Conservation (phyloP, 345 rosid genomes). For the Litchi chinensis region DNA sequence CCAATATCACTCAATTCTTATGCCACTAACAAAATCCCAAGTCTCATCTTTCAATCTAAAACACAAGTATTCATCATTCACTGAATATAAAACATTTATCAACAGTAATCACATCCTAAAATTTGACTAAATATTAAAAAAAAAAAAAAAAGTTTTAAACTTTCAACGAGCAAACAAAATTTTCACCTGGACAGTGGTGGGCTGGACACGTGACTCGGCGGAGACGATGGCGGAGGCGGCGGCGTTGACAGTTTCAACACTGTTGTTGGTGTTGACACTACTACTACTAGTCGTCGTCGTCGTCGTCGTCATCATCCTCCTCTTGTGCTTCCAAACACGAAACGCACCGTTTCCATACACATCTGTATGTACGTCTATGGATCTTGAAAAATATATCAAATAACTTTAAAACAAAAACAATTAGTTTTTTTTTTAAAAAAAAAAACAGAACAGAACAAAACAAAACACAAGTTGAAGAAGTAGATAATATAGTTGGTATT, state of each 20-base stretch:
- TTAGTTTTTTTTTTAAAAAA: not conserved
- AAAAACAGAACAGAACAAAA: too few species aligned
- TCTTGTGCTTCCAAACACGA: conserved; percentile 23
- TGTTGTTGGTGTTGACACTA: conserved; percentile 32
- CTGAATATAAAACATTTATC: not conserved
- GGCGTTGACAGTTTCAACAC: conserved; percentile 85
- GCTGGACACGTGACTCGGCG: conserved; percentile 88
- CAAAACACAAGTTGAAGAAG: not conserved
- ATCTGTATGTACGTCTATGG: conserved; percentile 21
- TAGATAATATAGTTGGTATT: not conserved
- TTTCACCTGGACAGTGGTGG: conserved; percentile 56
- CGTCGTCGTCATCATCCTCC: conserved; percentile 31
- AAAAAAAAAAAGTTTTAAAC: not conserved
- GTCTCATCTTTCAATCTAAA: not conserved
- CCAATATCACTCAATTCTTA: not conserved
- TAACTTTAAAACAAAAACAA: not conserved
- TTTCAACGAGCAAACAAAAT: not conserved
- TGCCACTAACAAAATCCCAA: not conserved
- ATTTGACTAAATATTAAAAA: not conserved
- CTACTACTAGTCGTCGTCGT: conserved; percentile 6
- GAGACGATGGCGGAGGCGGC: conserved; percentile 92
- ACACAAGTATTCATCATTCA: not conserved
- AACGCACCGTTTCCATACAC: conserved; percentile 20
- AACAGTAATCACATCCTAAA: not conserved
- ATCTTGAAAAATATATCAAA: conserved; percentile 20